Evolutionary conservation across 352 stramenopile genomes (phyloP).

Genomic region (Phytophthora tentaculata): DNA sequence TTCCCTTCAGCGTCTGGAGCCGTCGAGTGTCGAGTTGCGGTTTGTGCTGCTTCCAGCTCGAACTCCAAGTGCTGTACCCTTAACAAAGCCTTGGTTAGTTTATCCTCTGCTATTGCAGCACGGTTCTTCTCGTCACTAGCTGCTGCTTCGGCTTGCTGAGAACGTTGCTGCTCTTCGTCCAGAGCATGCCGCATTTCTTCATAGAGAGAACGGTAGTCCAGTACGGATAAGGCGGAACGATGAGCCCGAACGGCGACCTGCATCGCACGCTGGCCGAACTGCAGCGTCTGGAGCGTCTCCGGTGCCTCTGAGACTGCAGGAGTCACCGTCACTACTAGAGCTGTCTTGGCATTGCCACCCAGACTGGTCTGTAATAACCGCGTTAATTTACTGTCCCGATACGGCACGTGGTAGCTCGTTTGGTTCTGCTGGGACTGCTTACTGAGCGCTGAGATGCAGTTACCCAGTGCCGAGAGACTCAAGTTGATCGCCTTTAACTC

Average conservation of each 20-base stretch:
- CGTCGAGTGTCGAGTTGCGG: conserved; percentile 10
- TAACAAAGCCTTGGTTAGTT: conserved; percentile 61
- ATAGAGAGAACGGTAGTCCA: conserved; percentile 75
- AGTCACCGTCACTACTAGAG: conserved; percentile 69
- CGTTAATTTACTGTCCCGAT: conserved; percentile 79
- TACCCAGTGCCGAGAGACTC: conserved; percentile 73
- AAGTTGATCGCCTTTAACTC: conserved; percentile 82
- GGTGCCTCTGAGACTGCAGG: conserved; percentile 48
- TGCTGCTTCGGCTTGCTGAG: conserved; percentile 23
- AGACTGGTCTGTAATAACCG: conserved; percentile 72
- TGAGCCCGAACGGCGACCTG: conserved; percentile 67
- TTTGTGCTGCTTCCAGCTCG: conserved; percentile 53
- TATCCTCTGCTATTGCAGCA: conserved; percentile 38
- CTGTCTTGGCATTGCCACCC: conserved; percentile 76
- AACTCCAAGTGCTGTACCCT: conserved; percentile 74
- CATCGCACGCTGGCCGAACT: conserved; percentile 82
- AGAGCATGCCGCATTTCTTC: conserved; percentile 61
- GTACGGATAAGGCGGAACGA: conserved; percentile 63
- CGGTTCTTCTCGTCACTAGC: conserved; percentile 31
- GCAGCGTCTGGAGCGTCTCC: conserved; percentile 71
- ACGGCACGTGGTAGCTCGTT: conserved; percentile 61
- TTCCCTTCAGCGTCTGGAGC: not conserved
- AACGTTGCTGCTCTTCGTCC: conserved; percentile 47
- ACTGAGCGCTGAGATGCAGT: conserved; percentile 76
- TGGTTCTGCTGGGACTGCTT: conserved; percentile 45